Evolutionary conservation across 306 rosid species (phyloP).

Genomic region (Cicer cuneatum): DNA sequence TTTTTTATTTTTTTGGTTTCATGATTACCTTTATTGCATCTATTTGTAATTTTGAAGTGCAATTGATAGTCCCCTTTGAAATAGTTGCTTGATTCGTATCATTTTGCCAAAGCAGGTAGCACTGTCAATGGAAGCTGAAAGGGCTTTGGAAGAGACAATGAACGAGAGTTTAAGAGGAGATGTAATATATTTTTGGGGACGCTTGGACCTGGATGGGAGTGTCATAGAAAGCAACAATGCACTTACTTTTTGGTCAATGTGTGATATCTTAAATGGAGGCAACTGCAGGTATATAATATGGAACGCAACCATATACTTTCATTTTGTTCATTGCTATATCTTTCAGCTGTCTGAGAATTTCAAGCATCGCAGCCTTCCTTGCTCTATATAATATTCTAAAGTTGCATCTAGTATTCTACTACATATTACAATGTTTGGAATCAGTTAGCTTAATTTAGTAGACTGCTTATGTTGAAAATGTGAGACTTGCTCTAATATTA

Average conservation of each 20-base stretch:
- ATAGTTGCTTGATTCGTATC: constrained; percentile 31
- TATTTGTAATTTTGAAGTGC: constrained; percentile 17
- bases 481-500: constrained; percentile 2
- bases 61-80: constrained; percentile 7
- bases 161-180: constrained; percentile 67
- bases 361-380: constrained; percentile 27
- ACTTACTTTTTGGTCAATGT: constrained; percentile 88
- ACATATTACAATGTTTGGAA: constrained; percentile 3
- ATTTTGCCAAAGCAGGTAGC: constrained; percentile 69
- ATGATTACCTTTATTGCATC: not conserved
- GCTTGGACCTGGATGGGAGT: constrained; percentile 64
- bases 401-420: constrained; percentile 31
- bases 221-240: constrained; percentile 56
- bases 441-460: constrained; percentile 18
- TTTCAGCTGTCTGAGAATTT: constrained; percentile 33
- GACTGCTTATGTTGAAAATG: constrained; percentile 31
- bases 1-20: constrained; percentile 33
- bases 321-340: constrained; percentile 25
- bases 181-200: constrained; percentile 87
- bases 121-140: constrained; percentile 71
- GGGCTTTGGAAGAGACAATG: constrained; percentile 71
- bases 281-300: constrained; percentile 72
- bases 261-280: constrained; percentile 93
- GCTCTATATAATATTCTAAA: constrained; percentile 30
- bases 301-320: constrained; percentile 23